Conservation (phyloP, 2,329 filamentous ascomycete genomes). For the Phialophora verrucosa region DNA sequence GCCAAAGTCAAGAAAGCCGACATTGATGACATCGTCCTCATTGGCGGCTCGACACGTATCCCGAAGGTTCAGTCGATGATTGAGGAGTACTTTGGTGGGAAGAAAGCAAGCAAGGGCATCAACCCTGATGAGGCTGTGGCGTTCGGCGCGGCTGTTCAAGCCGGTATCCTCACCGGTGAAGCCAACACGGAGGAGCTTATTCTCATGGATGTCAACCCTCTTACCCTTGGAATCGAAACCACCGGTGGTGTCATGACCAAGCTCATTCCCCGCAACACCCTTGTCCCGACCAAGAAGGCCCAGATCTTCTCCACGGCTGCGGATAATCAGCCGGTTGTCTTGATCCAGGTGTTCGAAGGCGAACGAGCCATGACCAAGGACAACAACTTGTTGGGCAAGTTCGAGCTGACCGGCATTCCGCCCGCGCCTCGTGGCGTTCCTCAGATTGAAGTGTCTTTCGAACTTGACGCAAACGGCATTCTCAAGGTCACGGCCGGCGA, state of each 20-base stretch:
- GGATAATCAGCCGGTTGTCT: constrained; percentile 93
- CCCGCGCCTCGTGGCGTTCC: constrained; percentile 94
- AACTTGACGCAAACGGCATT: constrained; percentile 98
- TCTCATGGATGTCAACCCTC: constrained; percentile 96
- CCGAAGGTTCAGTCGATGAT: constrained; percentile 95
- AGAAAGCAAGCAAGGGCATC: constrained; percentile 99
- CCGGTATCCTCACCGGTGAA: constrained; percentile 91
- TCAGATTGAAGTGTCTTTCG: constrained; percentile 97
- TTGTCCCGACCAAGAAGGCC: constrained; percentile 93
- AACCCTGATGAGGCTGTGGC: constrained; percentile 99
- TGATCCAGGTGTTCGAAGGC: constrained; percentile 94
- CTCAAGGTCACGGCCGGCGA: constrained; percentile 94
- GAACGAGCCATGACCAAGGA: constrained; percentile 94
- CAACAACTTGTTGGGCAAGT: constrained; percentile 97
- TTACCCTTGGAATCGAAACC: constrained; percentile 96
- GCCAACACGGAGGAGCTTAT: constrained; percentile 79
- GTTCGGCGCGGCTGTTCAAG: constrained; percentile 96
- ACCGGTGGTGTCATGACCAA: constrained; percentile 98
- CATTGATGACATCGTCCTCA: constrained; percentile 94
- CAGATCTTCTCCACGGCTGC: constrained; percentile 97
- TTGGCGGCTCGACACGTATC: constrained; percentile 98
- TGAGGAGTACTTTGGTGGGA: constrained; percentile 92
- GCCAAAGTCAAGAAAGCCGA: constrained; percentile 96
- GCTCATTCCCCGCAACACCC: constrained; percentile 91
- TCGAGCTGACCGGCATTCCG: constrained; percentile 95